Percentiles rank a stretch among this genome's conserved stretches.
These are phyloP conservation scores for Cryomyces minteri DNA, from an alignment of 495 filamentous ascomycete genomes.

Conservation along the genomic window DNA sequence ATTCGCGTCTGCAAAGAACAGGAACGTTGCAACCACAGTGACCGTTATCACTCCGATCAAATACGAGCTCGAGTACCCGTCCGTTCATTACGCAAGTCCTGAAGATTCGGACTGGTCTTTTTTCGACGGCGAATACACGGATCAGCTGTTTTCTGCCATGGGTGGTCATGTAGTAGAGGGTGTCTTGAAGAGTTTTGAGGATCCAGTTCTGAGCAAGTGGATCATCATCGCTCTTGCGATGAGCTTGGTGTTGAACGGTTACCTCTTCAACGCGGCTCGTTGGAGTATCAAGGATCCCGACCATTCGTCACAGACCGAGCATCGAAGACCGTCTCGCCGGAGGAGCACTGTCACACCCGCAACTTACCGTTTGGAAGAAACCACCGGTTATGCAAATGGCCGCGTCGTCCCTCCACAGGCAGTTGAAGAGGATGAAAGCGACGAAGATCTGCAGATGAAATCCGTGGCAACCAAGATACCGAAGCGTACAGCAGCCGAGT, in stretches of 20 bases:
- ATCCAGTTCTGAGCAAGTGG: slow-evolving; percentile 94
- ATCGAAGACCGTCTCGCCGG: background rate
- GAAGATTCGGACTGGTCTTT: slow-evolving; percentile 21
- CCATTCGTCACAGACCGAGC: slow-evolving; percentile 18
- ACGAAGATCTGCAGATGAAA: background rate
- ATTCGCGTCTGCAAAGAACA: slow-evolving; percentile 47
- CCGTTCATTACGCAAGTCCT: slow-evolving; percentile 44
- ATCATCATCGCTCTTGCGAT: slow-evolving; percentile 80
- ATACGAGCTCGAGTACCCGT: slow-evolving; percentile 78
- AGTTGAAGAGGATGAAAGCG: background rate
- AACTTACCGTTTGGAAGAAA: background rate
- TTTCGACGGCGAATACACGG: slow-evolving; percentile 37
- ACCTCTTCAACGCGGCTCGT: slow-evolving; percentile 90
- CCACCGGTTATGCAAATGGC: slow-evolving; percentile 1
- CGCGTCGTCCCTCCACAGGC: background rate
- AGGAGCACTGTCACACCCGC: background rate
- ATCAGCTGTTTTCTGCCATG: slow-evolving; percentile 48
- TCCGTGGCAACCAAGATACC: slow-evolving; percentile 3
- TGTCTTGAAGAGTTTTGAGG: slow-evolving; percentile 82
- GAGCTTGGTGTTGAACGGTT: slow-evolving; percentile 88
- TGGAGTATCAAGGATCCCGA: slow-evolving; percentile 83
- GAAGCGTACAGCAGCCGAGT: slow-evolving; percentile 34
- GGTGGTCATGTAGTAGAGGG: slow-evolving; percentile 77
- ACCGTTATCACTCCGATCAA: slow-evolving; percentile 87
- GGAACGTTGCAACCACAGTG: slow-evolving; percentile 49